phyloP scores from a whole-genome alignment of 192 early-diverging fungal species.

The Coemansia erecta region DNA sequence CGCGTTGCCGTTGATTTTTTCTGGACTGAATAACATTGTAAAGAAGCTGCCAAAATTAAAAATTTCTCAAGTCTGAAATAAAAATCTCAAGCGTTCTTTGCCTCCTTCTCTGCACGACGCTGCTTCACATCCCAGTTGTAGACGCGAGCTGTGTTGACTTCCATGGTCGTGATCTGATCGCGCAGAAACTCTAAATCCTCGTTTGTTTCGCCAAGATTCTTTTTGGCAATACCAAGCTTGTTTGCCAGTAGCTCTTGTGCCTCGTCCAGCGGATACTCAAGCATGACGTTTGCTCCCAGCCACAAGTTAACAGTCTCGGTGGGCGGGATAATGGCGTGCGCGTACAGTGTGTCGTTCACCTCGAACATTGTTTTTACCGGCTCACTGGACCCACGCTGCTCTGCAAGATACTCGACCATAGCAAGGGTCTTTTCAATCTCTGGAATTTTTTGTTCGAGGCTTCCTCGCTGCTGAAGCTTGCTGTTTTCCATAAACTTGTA shows the following conservation, averaged over 20 bases:
- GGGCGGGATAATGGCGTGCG: slow-evolving; percentile 73
- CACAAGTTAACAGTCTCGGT: slow-evolving; percentile 86
- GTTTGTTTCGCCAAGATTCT: slow-evolving; percentile 67
- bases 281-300: slow-evolving; percentile 98
- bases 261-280: slow-evolving; percentile 91
- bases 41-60: neutral
- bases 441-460: slow-evolving; percentile 90
- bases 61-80: neutral
- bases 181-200: slow-evolving; percentile 93
- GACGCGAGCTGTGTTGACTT: slow-evolving; percentile 94
- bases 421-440: slow-evolving; percentile 93
- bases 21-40: neutral
- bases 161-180: slow-evolving; percentile 99
- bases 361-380: slow-evolving; percentile 85
- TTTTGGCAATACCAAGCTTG: slow-evolving; percentile 75
- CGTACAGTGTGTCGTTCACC: slow-evolving; percentile 92
- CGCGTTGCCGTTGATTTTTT: neutral
- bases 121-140: slow-evolving; percentile 98
- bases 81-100: neutral
- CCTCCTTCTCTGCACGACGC: slow-evolving; percentile 45
- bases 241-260: slow-evolving; percentile 72
- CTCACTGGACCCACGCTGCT: slow-evolving; percentile 60
- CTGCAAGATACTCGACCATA: slow-evolving; percentile 76
- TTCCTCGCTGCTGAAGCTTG: slow-evolving; percentile 75
- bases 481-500: slow-evolving; percentile 98